Evolutionary conservation across 352 stramenopile species (phyloP).

Genomic region (Phytopythium boreale): DNA sequence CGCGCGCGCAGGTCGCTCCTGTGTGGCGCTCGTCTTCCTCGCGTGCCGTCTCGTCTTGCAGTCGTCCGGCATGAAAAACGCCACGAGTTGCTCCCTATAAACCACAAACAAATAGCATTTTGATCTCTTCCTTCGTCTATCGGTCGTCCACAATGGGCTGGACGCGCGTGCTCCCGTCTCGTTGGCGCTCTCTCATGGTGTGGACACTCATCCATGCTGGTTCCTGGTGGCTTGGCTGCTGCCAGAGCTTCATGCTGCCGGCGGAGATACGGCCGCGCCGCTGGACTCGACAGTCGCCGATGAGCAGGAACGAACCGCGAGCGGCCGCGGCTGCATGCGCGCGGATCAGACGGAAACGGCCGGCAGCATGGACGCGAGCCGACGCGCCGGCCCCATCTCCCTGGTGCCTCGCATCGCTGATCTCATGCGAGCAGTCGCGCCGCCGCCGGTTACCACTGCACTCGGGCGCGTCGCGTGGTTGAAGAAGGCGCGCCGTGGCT

Average conservation of each 20-base stretch:
- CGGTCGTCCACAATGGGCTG: not conserved
- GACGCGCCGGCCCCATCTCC: not conserved
- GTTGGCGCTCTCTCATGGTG: too few species aligned
- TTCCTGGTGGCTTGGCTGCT: too few species aligned
- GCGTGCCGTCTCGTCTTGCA: not conserved
- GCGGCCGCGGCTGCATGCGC: not conserved
- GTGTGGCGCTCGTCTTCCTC: not conserved
- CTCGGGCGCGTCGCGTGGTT: not conserved
- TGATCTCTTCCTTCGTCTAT: not conserved
- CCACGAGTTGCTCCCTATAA: not conserved
- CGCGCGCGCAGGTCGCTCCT: not conserved
- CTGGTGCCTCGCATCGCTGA: not conserved
- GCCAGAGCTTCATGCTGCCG: too few species aligned
- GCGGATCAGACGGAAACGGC: not conserved
- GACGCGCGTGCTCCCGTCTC: too few species aligned
- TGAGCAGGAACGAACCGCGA: not conserved
- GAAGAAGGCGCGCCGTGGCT: not conserved
- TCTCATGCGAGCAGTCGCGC: not conserved
- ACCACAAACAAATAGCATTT: conserved; percentile 6
- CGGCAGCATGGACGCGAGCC: conserved; percentile 1
- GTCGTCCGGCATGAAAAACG: too few species aligned
- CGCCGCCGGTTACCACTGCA: not conserved
- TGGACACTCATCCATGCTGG: too few species aligned
- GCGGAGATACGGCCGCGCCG: too few species aligned
- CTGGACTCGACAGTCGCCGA: not conserved